Evolutionary conservation across 306 rosid species (phyloP).

Genomic region (Echinosophora koreensis): DNA sequence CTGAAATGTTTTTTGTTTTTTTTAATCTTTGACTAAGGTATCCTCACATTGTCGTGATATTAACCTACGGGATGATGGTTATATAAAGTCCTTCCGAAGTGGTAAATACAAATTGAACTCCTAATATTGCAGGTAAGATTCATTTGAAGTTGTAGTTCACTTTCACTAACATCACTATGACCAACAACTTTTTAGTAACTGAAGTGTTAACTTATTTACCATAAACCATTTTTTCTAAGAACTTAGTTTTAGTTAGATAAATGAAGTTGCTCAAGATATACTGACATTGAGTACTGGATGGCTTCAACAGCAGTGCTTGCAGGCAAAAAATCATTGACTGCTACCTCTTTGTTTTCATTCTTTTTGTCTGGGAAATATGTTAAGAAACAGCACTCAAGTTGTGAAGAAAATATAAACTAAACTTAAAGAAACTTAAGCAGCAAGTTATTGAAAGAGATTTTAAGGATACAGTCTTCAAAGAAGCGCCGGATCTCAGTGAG

Average conservation of each 20-base stretch:
- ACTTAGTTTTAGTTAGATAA: not conserved
- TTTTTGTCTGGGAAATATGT: conserved; percentile 78
- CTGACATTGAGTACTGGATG: conserved; percentile 89
- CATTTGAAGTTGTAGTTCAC: too few relatives aligned
- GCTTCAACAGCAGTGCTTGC: conserved; percentile 76
- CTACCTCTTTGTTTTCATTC: conserved; percentile 98
- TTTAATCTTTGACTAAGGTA: too few relatives aligned
- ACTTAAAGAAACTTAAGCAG: not conserved
- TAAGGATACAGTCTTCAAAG: conserved; percentile 96
- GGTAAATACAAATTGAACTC: too few relatives aligned
- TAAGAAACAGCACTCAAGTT: conserved; percentile 43
- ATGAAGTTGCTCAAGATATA: conserved; percentile 30
- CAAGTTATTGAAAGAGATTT: conserved; percentile 5
- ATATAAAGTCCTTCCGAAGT: too few relatives aligned
- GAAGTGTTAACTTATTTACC: conserved; percentile 13
- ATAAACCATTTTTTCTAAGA: not conserved
- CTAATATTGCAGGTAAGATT: too few relatives aligned
- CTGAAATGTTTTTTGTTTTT: too few relatives aligned
- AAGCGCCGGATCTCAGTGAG: conserved; percentile 92
- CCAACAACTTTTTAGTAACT: not conserved
- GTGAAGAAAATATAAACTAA: conserved; percentile 21
- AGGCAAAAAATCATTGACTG: conserved; percentile 91
- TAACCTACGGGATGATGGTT: too few relatives aligned
- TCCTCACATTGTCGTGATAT: too few relatives aligned
- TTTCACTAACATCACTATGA: too few relatives aligned